Percentiles rank a stretch among this genome's conserved stretches.
Conservation (phyloP, 73 alveolate species). For the Uronychia setigera region DNA sequence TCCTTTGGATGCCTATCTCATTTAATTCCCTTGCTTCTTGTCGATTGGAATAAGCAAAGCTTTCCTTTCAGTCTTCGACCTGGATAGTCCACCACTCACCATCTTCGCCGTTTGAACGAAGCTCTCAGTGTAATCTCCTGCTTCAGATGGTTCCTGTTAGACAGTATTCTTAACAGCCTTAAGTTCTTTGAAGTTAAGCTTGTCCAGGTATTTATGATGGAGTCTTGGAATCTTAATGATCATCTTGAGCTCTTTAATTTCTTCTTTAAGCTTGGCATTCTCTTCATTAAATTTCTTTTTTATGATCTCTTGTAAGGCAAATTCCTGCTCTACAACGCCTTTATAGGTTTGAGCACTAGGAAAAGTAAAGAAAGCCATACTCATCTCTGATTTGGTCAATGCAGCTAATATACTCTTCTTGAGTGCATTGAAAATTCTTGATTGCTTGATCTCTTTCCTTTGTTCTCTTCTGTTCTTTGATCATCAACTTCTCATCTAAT, state of each 20-base stretch:
- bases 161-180: background rate
- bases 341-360: background rate
- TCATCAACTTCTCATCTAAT: background rate
- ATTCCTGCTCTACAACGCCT: background rate
- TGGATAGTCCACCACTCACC: background rate
- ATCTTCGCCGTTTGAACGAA: background rate
- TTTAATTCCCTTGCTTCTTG: too few species aligned
- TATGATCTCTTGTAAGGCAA: background rate
- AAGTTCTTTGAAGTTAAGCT: background rate
- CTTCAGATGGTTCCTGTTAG: background rate
- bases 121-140: background rate
- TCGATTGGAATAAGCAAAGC: background rate
- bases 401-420: background rate
- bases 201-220: constrained; percentile 57
- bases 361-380: background rate
- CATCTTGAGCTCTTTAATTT: constrained; percentile 47
- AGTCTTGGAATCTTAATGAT: constrained; percentile 57
- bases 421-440: background rate
- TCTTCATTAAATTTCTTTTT: background rate
- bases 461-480: background rate
- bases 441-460: background rate
- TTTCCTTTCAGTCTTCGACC: background rate
- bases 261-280: constrained; percentile 24
- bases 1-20: too few species aligned
- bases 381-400: background rate